Evolutionary conservation across 495 filamentous ascomycete species (phyloP).

Genomic region (Tuber indicum): DNA sequence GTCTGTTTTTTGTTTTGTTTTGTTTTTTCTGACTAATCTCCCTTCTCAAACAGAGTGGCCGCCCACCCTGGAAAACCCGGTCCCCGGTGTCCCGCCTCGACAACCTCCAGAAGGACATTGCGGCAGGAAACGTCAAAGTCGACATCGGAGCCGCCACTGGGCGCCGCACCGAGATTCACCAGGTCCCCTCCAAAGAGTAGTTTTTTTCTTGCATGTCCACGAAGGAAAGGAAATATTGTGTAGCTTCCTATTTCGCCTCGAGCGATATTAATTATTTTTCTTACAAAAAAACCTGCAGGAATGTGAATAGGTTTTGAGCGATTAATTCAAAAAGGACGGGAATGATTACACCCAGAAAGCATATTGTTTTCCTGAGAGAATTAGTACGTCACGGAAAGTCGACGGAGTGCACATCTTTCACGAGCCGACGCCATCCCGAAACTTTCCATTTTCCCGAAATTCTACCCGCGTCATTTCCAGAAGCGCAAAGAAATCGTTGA

Average conservation of each 20-base stretch:
- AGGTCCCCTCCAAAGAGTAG: not conserved
- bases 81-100: slow-evolving; percentile 48
- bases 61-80: slow-evolving; percentile 48
- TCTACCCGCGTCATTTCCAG: not conserved
- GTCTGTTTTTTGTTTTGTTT: too few species aligned
- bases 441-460: not conserved
- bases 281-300: not conserved
- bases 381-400: not conserved
- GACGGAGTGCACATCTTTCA: not conserved
- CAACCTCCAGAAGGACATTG: slow-evolving; percentile 49
- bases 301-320: not conserved
- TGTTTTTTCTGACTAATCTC: slow-evolving; percentile 5
- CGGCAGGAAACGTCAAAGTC: slow-evolving; percentile 49
- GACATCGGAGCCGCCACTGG: slow-evolving; percentile 18
- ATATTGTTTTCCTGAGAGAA: not conserved
- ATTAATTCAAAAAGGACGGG: not conserved
- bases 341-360: not conserved
- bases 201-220: slow-evolving; percentile 1
- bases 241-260: not conserved
- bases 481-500: not conserved
- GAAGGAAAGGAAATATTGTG: not conserved
- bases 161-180: slow-evolving; percentile 8
- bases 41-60: slow-evolving; percentile 40
- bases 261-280: slow-evolving; percentile 3
- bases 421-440: not conserved